Evolutionary conservation across 352 stramenopile genomes (phyloP), one percentile per base, ranked within the genome.

Genomic region (Phytopythium cucurbitacearum): DNA sequence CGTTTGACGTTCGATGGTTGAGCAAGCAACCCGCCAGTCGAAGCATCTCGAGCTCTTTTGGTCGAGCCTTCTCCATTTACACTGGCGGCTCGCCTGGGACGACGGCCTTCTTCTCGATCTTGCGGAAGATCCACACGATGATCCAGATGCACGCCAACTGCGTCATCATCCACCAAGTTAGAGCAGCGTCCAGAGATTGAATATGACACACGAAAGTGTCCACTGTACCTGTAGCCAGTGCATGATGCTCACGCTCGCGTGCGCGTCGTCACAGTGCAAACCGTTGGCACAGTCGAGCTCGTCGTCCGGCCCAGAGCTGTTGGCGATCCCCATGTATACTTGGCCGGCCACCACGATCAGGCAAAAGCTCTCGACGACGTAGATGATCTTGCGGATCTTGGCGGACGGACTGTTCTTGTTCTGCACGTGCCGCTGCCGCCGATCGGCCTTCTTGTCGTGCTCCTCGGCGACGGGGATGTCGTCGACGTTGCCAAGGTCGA

Each of bases 221-320:
- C 4, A 36, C 52, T 21, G 7, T 35, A 59, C 53, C 63, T 71
- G 63, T 32, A 73, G 54, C 5, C 57, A 48, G 53, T 79, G 66
- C 45, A 79, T 54, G 7, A 63, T 15, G 28, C 63, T 66, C 16
- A 79, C 34, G 11, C 44, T 56, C 7, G 55, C 49, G 4, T 56
- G 50, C 35, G 84, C 33, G 28, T 62, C 50, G 7, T 73, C 67
- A 44, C 73, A 87, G 34, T 67, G 36, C 3, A 69, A 46, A 37
- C 76, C 76, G 42, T 85, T 85, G 13, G 73, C 73, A 21, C 76
- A 87, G 0, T 63, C 64, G 11, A 85, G 57, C 53, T 81, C 76
- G 11, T 62, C 56, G 4, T 59, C 43, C 11, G 53, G 51, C 3
- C 15, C 53, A 4, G 52, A 33, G 16, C 56, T 56, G 7, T 64